phyloP scores from a whole-genome alignment of 805 yeast genomes.

The Kodamaea leandrae region DNA sequence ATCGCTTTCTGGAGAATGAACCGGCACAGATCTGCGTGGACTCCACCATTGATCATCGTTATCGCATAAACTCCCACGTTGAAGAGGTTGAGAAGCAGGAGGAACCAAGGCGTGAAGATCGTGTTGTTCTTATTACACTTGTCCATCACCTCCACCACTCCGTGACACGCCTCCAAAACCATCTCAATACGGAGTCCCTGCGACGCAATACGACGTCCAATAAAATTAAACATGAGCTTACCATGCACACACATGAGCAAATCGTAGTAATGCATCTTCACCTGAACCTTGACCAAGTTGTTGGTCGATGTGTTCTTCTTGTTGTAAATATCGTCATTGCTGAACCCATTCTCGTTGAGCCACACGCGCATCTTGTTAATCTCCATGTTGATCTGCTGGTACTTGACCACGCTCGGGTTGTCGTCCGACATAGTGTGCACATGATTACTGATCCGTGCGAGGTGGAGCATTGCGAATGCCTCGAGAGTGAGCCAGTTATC shows the following conservation, averaged over 20 bases:
- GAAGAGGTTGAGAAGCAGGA: conserved; percentile 43
- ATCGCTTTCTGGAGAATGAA: conserved; percentile 24
- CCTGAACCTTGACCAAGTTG: conserved; percentile 31
- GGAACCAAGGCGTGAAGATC: conserved; percentile 52
- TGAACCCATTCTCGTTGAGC: conserved; percentile 35
- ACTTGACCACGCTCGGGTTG: conserved; percentile 25
- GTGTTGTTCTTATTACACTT: conserved; percentile 27
- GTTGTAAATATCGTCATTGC: conserved; percentile 20
- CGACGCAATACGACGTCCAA: conserved; percentile 31
- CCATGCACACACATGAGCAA: conserved; percentile 36
- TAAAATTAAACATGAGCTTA: conserved; percentile 27
- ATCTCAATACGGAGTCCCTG: conserved; percentile 30
- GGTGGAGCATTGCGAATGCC: conserved; percentile 44
- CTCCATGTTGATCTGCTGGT: conserved; percentile 33
- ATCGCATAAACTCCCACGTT: conserved; percentile 43
- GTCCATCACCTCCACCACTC: conserved; percentile 29
- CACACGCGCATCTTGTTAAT: conserved; percentile 28
- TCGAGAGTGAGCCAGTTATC: conserved; percentile 52
- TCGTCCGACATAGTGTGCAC: conserved; percentile 31
- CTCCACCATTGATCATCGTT: conserved; percentile 44
- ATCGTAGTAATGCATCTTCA: conserved; percentile 40
- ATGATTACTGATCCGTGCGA: conserved; percentile 39
- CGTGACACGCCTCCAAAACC: conserved; percentile 30
- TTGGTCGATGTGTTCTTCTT: conserved; percentile 11
- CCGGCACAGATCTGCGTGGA: conserved; percentile 22